Evolutionary conservation across 768 basidiomycete species (phyloP).

Genomic region (Cystofilobasidium ferigula): DNA sequence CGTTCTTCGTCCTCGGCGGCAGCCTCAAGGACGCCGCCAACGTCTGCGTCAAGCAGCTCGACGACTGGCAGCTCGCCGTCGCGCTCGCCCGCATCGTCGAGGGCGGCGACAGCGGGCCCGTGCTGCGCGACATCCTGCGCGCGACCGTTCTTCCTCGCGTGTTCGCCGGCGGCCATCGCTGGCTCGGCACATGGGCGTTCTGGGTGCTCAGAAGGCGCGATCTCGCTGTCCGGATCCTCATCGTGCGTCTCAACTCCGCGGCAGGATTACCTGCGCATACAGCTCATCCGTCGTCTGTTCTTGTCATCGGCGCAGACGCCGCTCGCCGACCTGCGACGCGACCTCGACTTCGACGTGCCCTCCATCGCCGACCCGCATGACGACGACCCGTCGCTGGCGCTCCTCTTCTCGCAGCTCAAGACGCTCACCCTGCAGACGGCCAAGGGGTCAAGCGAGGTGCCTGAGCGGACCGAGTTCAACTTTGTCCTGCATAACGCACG

Average conservation of each 20-base stretch:
- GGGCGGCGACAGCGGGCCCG: slow-evolving; percentile 64
- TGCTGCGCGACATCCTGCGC: slow-evolving; percentile 60
- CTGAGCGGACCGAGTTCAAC: slow-evolving; percentile 77
- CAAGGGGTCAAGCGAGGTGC: slow-evolving; percentile 83
- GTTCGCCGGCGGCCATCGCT: slow-evolving; percentile 76
- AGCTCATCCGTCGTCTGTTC: slow-evolving; percentile 3
- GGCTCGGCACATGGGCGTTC: slow-evolving; percentile 91
- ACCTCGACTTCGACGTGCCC: slow-evolving; percentile 18
- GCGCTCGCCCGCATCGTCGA: slow-evolving; percentile 77
- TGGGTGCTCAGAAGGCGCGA: slow-evolving; percentile 84
- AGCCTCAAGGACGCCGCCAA: slow-evolving; percentile 81
- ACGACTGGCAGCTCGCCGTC: slow-evolving; percentile 82
- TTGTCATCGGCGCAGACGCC: slow-evolving; percentile 28
- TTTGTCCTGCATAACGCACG: slow-evolving; percentile 91
- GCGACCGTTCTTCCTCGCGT: slow-evolving; percentile 69
- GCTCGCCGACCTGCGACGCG: slow-evolving; percentile 22
- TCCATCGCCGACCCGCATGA: slow-evolving; percentile 70
- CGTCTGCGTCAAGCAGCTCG: slow-evolving; percentile 74
- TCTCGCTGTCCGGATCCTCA: slow-evolving; percentile 73
- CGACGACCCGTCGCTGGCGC: slow-evolving; percentile 84
- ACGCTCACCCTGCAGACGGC: slow-evolving; percentile 85
- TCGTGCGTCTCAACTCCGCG: slow-evolving; percentile 49
- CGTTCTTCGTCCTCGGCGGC: slow-evolving; percentile 88
- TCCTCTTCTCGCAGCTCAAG: slow-evolving; percentile 79
- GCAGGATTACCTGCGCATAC: neutral